These are phyloP conservation scores for Hanseniaspora lachancei DNA, from an alignment of 805 yeast genomes.

Conservation along the genomic window DNA sequence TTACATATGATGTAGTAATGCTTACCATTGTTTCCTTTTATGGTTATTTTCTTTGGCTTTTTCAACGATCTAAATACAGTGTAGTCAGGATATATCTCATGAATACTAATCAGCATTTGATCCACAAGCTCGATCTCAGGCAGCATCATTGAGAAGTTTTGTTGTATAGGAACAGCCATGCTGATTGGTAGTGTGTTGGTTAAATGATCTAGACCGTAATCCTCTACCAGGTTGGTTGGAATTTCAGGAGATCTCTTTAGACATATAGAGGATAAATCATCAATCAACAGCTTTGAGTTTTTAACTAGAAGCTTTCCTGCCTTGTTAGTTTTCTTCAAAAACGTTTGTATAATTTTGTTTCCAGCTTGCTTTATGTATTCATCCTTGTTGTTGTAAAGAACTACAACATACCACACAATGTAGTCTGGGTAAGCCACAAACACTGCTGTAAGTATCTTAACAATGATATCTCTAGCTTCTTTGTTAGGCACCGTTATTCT, in stretches of 20 bases:
- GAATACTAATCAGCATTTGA: slow-evolving; percentile 15
- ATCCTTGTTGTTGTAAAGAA: slow-evolving; percentile 48
- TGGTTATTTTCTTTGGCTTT: slow-evolving; percentile 63
- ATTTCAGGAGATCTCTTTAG: slow-evolving; percentile 9
- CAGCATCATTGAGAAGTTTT: slow-evolving; percentile 57
- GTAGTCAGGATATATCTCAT: slow-evolving; percentile 45
- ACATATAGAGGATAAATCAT: slow-evolving; percentile 14
- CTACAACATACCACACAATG: slow-evolving; percentile 60
- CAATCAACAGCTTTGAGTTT: not conserved
- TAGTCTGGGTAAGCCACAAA: slow-evolving; percentile 62
- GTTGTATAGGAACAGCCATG: slow-evolving; percentile 61
- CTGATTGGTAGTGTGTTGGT: slow-evolving; percentile 31
- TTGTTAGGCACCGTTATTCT: slow-evolving; percentile 54
- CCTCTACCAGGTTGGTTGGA: slow-evolving; percentile 9
- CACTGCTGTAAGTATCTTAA: slow-evolving; percentile 44
- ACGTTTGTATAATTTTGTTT: slow-evolving; percentile 35
- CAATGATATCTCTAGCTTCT: slow-evolving; percentile 42
- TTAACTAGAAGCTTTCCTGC: not conserved
- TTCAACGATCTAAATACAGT: slow-evolving; percentile 70
- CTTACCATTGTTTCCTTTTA: slow-evolving; percentile 69
- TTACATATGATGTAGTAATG: slow-evolving; percentile 68
- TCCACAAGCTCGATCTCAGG: slow-evolving; percentile 27
- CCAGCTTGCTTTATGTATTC: slow-evolving; percentile 28
- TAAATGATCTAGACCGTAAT: not conserved
- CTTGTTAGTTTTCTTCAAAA: slow-evolving; percentile 21